phyloP scores from a whole-genome alignment of 805 yeast species.

The Metschnikowia koreensis region DNA sequence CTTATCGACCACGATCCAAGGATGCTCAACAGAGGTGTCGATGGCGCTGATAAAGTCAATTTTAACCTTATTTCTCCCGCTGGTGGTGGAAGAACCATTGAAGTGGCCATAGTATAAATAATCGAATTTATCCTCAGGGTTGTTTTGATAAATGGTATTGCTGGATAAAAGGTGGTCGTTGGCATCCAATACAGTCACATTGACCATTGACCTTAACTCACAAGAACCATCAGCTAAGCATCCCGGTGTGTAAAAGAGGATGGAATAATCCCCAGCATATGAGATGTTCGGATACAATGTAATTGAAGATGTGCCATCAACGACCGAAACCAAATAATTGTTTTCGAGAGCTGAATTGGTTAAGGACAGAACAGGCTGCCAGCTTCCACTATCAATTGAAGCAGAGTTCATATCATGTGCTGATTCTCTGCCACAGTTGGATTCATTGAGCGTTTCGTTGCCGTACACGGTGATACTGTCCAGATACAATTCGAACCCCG shows the following conservation, averaged over 20 bases:
- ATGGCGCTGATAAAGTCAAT: constrained; percentile 27
- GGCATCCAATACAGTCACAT: constrained; percentile 61
- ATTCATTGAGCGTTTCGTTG: constrained; percentile 66
- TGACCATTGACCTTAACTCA: constrained; percentile 66
- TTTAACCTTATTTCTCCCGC: constrained; percentile 30
- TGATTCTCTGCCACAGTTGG: constrained; percentile 49
- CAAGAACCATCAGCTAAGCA: constrained; percentile 72
- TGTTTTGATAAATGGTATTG: constrained; percentile 69
- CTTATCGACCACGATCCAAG: constrained; percentile 71
- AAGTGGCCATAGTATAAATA: constrained; percentile 68
- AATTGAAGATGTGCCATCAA: constrained; percentile 28
- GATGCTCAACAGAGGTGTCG: constrained; percentile 17
- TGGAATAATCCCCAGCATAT: constrained; percentile 70
- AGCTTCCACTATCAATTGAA: constrained; percentile 27
- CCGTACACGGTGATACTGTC: constrained; percentile 65
- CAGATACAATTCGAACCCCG: constrained; percentile 73
- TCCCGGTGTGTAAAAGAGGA: constrained; percentile 83
- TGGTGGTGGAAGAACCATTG: constrained; percentile 36
- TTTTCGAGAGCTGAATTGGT: constrained; percentile 25
- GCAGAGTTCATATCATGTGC: constrained; percentile 26
- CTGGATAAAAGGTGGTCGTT: constrained; percentile 44
- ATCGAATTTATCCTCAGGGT: constrained; percentile 78
- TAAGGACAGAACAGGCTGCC: constrained; percentile 26
- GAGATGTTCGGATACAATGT: constrained; percentile 67
- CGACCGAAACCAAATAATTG: constrained; percentile 33